A percentile compares a stretch with the other conserved stretches of the same genome.
phyloP scores from a whole-genome alignment of 495 filamentous ascomycete genomes.

The Pyrenula massariospora region DNA sequence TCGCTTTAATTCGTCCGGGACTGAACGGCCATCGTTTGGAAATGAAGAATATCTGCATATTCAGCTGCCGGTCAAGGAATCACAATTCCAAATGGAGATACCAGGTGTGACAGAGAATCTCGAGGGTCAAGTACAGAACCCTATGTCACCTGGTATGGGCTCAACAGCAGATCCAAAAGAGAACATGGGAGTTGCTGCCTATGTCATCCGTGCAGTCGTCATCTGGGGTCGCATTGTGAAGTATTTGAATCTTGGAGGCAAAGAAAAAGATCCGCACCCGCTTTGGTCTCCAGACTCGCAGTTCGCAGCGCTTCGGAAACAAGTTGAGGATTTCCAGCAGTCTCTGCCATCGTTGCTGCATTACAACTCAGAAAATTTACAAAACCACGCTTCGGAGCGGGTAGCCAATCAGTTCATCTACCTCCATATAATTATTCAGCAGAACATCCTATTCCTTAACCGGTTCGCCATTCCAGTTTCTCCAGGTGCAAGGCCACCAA shows the following conservation, averaged over 20 bases:
- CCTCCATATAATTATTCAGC: conserved; percentile 77
- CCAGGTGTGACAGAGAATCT: conserved; percentile 79
- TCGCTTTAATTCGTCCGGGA: conserved; percentile 91
- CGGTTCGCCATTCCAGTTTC: conserved; percentile 71
- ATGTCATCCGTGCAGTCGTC: conserved; percentile 75
- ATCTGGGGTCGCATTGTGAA: conserved; percentile 85
- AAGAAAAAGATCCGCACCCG: conserved; percentile 60
- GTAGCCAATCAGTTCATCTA: conserved; percentile 92
- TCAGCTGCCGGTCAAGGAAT: conserved; percentile 83
- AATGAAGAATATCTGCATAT: conserved; percentile 81
- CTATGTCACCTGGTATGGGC: conserved; percentile 46
- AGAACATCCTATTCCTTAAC: conserved; percentile 83
- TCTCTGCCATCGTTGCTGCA: conserved; percentile 56
- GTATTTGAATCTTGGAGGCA: conserved; percentile 85
- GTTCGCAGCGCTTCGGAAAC: conserved; percentile 57
- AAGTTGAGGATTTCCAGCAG: conserved; percentile 57
- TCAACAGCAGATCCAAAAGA: conserved; percentile 57
- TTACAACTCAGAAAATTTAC: conserved; percentile 74
- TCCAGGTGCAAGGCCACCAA: conserved; percentile 51
- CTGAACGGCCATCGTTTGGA: conserved; percentile 84
- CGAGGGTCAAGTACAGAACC: conserved; percentile 58
- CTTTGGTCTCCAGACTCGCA: conserved; percentile 76
- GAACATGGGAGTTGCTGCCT: conserved; percentile 92
- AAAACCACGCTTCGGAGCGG: conserved; percentile 69
- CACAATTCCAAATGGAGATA: conserved; percentile 83